Conservation (phyloP, 768 basidiomycete genomes). For the Saitozyma sp. region DNA sequence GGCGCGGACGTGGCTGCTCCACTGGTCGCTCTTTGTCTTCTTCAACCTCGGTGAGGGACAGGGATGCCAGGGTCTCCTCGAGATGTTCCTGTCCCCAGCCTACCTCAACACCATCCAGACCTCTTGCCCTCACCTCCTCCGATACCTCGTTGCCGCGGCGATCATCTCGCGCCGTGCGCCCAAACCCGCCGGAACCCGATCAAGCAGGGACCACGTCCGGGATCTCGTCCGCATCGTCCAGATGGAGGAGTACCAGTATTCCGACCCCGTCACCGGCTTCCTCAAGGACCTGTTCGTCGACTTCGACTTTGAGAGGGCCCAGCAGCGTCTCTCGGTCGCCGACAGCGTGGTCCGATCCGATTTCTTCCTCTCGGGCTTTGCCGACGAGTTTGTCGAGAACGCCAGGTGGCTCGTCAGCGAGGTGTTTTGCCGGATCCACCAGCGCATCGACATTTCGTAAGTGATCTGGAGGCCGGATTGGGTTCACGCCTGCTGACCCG, state of each 20-base stretch:
- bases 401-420: conserved; percentile 94
- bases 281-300: conserved; percentile 90
- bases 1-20: conserved; percentile 91
- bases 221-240: conserved; percentile 92
- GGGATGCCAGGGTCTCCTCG: conserved; percentile 72
- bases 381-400: conserved; percentile 93
- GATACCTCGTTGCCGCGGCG: conserved; percentile 90
- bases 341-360: conserved; percentile 84
- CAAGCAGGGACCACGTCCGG: conserved; percentile 81
- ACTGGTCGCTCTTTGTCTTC: conserved; percentile 98
- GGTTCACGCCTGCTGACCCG: background rate
- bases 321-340: conserved; percentile 65
- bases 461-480: conserved; percentile 6
- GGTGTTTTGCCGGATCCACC: conserved; percentile 96
- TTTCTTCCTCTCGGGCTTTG: conserved; percentile 88
- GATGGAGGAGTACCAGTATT: conserved; percentile 93
- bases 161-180: conserved; percentile 82
- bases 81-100: conserved; percentile 91
- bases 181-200: conserved; percentile 57
- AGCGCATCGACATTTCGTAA: conserved; percentile 58
- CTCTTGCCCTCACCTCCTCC: conserved; percentile 86
- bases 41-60: conserved; percentile 94
- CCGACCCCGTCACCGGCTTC: conserved; percentile 90
- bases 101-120: conserved; percentile 99
- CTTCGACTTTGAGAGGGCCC: conserved; percentile 94